phyloP scores from a whole-genome alignment of 192 early-diverging fungal species.

The Coemansia sp. region DNA sequence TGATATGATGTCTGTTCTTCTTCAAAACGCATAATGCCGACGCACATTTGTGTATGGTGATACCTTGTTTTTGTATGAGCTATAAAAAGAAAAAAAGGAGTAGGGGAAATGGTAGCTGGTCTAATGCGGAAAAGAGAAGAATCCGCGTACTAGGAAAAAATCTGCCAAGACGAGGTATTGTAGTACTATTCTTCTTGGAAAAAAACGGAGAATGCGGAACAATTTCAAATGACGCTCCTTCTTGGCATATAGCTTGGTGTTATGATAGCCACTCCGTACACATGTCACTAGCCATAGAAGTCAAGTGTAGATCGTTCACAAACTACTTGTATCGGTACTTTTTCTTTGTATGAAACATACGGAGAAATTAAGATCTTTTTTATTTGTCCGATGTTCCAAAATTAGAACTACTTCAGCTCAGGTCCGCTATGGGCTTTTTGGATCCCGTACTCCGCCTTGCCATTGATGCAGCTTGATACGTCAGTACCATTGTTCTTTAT shows the following conservation, averaged over 20 bases:
- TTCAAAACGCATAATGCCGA: background rate
- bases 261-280: background rate
- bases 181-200: background rate
- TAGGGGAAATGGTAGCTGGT: background rate
- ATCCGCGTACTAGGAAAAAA: background rate
- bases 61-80: background rate
- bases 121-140: slow-evolving; percentile 3
- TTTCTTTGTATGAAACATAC: background rate
- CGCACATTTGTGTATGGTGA: background rate
- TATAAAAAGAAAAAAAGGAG: background rate
- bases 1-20: background rate
- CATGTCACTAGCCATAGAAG: background rate
- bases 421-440: background rate
- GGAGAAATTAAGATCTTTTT: background rate
- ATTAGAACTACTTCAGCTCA: background rate
- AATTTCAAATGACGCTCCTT: background rate
- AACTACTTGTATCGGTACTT: background rate
- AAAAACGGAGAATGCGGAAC: background rate
- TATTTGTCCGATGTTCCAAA: background rate
- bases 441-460: background rate
- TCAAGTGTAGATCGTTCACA: background rate
- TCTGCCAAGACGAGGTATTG: background rate
- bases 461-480: background rate
- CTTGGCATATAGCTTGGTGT: background rate
- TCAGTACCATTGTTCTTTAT: background rate